Evolutionary conservation across 257 asterid genomes (phyloP), one percentile per base, ranked within the genome.

Genomic region (Thymus mandschuricus): DNA sequence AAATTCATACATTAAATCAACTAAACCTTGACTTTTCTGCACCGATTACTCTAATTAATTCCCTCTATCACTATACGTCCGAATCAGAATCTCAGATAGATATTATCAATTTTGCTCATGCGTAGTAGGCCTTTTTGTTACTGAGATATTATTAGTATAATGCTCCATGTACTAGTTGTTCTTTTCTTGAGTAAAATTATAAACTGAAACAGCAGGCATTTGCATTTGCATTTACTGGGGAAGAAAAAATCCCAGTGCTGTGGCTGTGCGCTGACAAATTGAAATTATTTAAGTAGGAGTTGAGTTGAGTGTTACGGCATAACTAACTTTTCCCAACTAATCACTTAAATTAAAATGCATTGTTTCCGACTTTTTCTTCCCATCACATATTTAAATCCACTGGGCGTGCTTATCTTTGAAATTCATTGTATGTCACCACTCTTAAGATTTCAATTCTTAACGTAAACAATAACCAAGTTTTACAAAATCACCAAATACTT

Each of bases 311-410:
- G 72, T 35, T 66, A 75, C 80, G 11, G 48, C 58, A 30, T 70
- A 79, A 70, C 83, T 50, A 79, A 75, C 77, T 56, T 70, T 8
- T n/a, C 21, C 21, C 10, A 70, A 75, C 63, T 60, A 69, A 70
- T 60, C 65, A 51, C 31, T 21, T 59, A 43, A 41, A 43, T 31
- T 56, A 56, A 69, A 54, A 59, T 40, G 40, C 38, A 21, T 21
- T 21, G 21, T 46, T 58, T 28, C 6, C 46, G 13, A 35, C 43
- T 56, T 66, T 44, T 59, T 48, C 54, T 38, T 38, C 54, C 5
- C 38, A 33, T 21, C 54, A 51, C 34, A 8, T 72, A 51, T 38
- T 50, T 72, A 41, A 51, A 50, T 62, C 56, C 5, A 45, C 3
- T 0, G 21, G 52, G 21, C 12, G 28, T 49, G 60, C 71, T 21